Evolutionary conservation across 225 moss, liverwort and hornwort genomes (phyloP).

Genomic region (Pleurozium schreberi): DNA sequence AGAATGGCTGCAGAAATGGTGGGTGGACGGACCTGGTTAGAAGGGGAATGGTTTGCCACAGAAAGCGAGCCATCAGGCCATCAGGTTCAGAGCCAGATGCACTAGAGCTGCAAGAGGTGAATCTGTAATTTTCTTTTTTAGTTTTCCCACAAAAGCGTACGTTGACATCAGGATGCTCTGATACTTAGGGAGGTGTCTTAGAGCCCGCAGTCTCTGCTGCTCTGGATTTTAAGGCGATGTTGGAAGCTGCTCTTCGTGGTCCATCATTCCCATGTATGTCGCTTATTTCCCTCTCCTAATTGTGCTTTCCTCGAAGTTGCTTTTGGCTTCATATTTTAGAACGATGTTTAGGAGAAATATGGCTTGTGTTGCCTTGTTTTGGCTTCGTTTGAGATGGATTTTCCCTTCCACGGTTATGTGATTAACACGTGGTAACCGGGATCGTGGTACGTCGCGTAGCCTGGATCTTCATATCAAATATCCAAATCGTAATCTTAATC

Average conservation of each 20-base stretch:
- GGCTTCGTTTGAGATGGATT: not conserved
- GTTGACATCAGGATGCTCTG: not conserved
- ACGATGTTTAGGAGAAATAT: not conserved
- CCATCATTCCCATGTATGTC: slow-evolving; percentile 71
- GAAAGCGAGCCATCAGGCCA: slow-evolving; percentile 44
- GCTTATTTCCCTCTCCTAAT: not conserved
- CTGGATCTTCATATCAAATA: not conserved
- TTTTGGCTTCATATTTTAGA: not conserved
- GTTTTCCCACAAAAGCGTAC: not conserved
- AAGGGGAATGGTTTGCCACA: slow-evolving; percentile 59
- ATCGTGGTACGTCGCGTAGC: not conserved
- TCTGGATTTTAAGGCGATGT: slow-evolving; percentile 91
- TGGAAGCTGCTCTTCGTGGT: slow-evolving; percentile 91
- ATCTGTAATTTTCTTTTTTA: not conserved
- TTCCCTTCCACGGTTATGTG: not conserved
- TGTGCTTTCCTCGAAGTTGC: not conserved
- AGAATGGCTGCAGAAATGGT: slow-evolving; percentile 58
- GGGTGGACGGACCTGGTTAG: slow-evolving; percentile 45
- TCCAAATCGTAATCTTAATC: not conserved
- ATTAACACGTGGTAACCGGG: not conserved
- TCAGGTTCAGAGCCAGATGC: slow-evolving; percentile 33
- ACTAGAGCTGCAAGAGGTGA: not conserved
- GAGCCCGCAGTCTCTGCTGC: slow-evolving; percentile 98
- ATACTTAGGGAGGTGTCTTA: slow-evolving; percentile 55
- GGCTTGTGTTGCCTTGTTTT: not conserved